Evolutionary conservation across 495 filamentous ascomycete genomes (phyloP).

Genomic region (Apodospora peruviana): DNA sequence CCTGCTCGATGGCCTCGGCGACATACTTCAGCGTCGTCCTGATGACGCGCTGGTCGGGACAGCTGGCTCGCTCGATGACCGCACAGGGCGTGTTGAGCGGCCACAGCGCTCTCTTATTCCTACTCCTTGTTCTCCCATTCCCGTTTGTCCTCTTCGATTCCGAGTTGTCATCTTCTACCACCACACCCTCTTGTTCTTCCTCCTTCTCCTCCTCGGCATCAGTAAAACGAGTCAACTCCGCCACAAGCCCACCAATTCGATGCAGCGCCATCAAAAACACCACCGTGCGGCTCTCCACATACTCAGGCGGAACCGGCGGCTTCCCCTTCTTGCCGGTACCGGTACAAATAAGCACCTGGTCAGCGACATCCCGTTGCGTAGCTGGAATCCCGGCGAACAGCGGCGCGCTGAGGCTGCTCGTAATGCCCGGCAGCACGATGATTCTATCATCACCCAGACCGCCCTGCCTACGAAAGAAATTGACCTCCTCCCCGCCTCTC

Average conservation of each 20-base stretch:
- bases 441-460: slow-evolving; percentile 42
- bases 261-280: slow-evolving; percentile 97
- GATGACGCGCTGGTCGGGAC: slow-evolving; percentile 89
- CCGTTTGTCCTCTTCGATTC: neutral
- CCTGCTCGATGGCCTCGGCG: slow-evolving; percentile 76
- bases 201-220: slow-evolving; percentile 23
- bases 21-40: slow-evolving; percentile 77
- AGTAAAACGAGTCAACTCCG: slow-evolving; percentile 48
- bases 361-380: slow-evolving; percentile 84
- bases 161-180: neutral
- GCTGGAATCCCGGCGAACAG: slow-evolving; percentile 82
- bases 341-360: slow-evolving; percentile 90
- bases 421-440: slow-evolving; percentile 81
- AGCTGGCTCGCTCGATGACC: slow-evolving; percentile 90
- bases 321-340: slow-evolving; percentile 92
- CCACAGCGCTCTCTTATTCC: slow-evolving; percentile 31
- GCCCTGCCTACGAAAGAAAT: slow-evolving; percentile 73
- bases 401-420: slow-evolving; percentile 77
- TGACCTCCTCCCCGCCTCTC: slow-evolving; percentile 84
- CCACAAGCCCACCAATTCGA: slow-evolving; percentile 66
- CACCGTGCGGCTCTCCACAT: slow-evolving; percentile 68
- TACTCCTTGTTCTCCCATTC: slow-evolving; percentile 1
- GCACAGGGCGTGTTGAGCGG: slow-evolving; percentile 71
- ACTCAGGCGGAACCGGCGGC: slow-evolving; percentile 72
- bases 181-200: slow-evolving; percentile 23